phyloP scores from a whole-genome alignment of 1,139 yeast genomes.

The Suhomyces bokatorum region DNA sequence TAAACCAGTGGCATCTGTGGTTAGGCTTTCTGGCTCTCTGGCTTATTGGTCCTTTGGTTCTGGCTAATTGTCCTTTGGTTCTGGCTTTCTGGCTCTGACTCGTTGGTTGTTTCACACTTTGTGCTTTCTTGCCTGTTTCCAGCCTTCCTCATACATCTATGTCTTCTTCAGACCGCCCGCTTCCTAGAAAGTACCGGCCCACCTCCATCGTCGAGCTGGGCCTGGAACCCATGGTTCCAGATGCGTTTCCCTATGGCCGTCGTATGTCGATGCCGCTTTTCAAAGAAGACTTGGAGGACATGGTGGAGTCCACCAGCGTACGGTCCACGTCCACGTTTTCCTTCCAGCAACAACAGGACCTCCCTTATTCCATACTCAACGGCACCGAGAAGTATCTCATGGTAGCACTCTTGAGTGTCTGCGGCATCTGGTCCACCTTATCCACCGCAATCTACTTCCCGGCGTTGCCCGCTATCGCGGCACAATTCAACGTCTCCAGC shows the following conservation, averaged over 20 bases:
- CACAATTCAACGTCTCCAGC: conserved; percentile 52
- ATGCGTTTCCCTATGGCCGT: background rate
- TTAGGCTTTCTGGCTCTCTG: too few species aligned
- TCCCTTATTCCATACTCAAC: conserved; percentile 18
- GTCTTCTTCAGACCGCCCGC: too few species aligned
- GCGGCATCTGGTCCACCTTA: conserved; percentile 61
- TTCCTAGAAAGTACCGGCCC: background rate
- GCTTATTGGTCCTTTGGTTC: too few species aligned
- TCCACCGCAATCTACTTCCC: conserved; percentile 76
- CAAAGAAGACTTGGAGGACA: conserved; percentile 2
- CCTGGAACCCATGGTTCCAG: conserved; percentile 1
- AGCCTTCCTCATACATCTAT: too few species aligned
- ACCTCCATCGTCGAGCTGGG: conserved; percentile 7
- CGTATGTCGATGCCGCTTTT: background rate
- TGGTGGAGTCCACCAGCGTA: background rate
- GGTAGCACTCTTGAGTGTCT: conserved; percentile 22
- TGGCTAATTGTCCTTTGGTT: too few species aligned
- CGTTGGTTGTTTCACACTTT: too few species aligned
- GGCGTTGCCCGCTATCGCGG: conserved; percentile 56
- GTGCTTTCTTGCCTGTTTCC: too few species aligned
- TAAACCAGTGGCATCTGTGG: too few species aligned
- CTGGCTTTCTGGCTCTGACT: too few species aligned
- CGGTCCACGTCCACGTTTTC: background rate
- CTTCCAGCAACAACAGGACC: background rate
- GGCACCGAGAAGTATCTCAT: conserved; percentile 22